phyloP scores from a whole-genome alignment of 2,329 filamentous ascomycete species.

The Zymoseptoria brevis region DNA sequence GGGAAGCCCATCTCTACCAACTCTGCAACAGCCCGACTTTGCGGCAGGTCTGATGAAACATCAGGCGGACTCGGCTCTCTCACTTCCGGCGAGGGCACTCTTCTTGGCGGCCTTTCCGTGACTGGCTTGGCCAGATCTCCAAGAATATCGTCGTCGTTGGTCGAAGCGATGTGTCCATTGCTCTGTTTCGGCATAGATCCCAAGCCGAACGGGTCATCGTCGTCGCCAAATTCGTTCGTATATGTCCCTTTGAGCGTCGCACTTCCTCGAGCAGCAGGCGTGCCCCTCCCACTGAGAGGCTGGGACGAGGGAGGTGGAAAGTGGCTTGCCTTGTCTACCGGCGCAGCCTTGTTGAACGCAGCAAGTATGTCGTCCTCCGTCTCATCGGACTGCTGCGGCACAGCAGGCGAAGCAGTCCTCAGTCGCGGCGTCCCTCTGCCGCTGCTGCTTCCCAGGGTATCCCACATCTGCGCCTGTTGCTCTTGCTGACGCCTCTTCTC shows the following conservation, averaged over 20 bases:
- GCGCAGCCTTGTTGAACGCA: slow-evolving; percentile 52
- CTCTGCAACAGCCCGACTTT: slow-evolving; percentile 73
- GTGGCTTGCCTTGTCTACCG: slow-evolving; percentile 52
- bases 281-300: slow-evolving; percentile 34
- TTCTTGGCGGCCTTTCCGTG: slow-evolving; percentile 34
- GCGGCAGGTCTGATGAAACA: slow-evolving; percentile 7
- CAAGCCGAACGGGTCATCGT: slow-evolving; percentile 82
- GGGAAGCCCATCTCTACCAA: slow-evolving; percentile 93
- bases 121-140: slow-evolving; percentile 54
- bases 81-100: slow-evolving; percentile 4
- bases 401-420: slow-evolving; percentile 17
- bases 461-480: slow-evolving; percentile 61
- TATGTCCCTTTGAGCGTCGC: background rate
- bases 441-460: slow-evolving; percentile 63
- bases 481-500: slow-evolving; percentile 70
- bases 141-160: slow-evolving; percentile 54
- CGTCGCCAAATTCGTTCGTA: slow-evolving; percentile 42
- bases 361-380: slow-evolving; percentile 54
- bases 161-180: slow-evolving; percentile 17
- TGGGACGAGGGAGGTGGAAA: slow-evolving; percentile 42
- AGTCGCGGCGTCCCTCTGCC: slow-evolving; percentile 38
- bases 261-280: slow-evolving; percentile 24
- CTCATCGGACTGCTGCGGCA: slow-evolving; percentile 14
- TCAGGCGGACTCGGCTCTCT: slow-evolving; percentile 3
- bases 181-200: slow-evolving; percentile 31